Percentiles rank a stretch among this genome's conserved stretches.
These are phyloP conservation scores for Penicillium hordei DNA, from an alignment of 2,329 filamentous ascomycete genomes.

Conservation along the genomic window DNA sequence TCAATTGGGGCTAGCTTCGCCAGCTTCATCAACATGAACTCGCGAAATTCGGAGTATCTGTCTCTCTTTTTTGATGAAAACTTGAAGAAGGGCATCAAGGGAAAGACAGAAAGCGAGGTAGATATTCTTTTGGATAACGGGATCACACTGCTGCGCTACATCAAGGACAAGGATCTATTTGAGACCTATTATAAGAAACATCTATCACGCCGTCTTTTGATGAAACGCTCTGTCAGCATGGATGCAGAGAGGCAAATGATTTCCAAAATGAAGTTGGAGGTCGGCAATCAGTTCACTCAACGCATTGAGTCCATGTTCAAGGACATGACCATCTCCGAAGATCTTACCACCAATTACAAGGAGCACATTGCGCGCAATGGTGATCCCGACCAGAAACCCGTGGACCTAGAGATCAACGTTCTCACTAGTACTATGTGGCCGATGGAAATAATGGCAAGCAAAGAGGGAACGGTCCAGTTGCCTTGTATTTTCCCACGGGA, in stretches of 20 bases:
- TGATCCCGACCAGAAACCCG: constrained; percentile 59
- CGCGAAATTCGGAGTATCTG: constrained; percentile 82
- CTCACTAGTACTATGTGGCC: constrained; percentile 96
- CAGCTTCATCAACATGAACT: constrained; percentile 90
- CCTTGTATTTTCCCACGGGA: constrained; percentile 71
- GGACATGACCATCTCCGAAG: constrained; percentile 85
- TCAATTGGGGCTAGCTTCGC: constrained; percentile 83
- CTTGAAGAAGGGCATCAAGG: constrained; percentile 88
- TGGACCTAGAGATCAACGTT: constrained; percentile 81
- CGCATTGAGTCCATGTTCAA: constrained; percentile 98
- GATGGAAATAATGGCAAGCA: constrained; percentile 75
- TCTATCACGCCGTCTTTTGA: constrained; percentile 79
- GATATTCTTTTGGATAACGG: constrained; percentile 84
- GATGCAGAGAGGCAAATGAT: constrained; percentile 97
- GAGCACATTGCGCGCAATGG: constrained; percentile 62
- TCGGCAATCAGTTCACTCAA: constrained; percentile 88
- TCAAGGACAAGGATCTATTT: constrained; percentile 90
- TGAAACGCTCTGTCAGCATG: constrained; percentile 84
- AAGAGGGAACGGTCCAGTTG: constrained; percentile 48
- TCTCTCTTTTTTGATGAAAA: constrained; percentile 97
- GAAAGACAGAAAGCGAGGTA: constrained; percentile 85
- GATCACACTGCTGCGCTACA: constrained; percentile 80
- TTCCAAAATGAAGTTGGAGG: constrained; percentile 91
- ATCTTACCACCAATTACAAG: constrained; percentile 76
- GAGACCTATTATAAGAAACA: constrained; percentile 99